Evolutionary conservation across 1,139 yeast genomes (phyloP).

Genomic region (Saccharomycopsis hybrid): DNA sequence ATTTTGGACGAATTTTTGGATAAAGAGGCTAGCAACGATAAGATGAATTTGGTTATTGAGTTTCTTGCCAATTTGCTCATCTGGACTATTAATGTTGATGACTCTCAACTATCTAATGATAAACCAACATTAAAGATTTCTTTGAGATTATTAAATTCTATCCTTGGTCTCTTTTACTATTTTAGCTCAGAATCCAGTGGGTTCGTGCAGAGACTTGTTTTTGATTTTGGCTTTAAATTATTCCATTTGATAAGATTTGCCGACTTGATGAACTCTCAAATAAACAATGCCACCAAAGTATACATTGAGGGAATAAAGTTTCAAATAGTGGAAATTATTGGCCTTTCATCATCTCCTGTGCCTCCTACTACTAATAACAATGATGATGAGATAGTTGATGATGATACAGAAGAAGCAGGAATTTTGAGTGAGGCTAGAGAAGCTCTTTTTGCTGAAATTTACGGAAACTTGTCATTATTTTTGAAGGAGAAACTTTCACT

Average conservation of each 20-base stretch:
- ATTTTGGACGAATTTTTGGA: conserved; percentile 47
- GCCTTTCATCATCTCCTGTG: conserved; percentile 2
- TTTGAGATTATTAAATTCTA: conserved; percentile 41
- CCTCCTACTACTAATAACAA: background rate
- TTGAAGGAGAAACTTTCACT: conserved; percentile 13
- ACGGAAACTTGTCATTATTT: conserved; percentile 23
- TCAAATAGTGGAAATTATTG: conserved; percentile 46
- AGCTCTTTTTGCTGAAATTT: conserved; percentile 26
- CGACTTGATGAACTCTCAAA: conserved; percentile 23
- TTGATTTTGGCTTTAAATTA: conserved; percentile 27
- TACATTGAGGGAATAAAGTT: conserved; percentile 56
- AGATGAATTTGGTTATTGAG: conserved; percentile 32
- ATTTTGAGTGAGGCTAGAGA: conserved; percentile 23
- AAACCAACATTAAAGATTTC: conserved; percentile 32
- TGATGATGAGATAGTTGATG: conserved; percentile 1
- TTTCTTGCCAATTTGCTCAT: conserved; percentile 40
- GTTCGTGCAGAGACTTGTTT: conserved; percentile 39
- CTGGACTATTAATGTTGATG: conserved; percentile 27
- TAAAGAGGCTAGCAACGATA: conserved; percentile 26
- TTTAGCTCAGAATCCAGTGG: conserved; percentile 58
- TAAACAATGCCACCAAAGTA: conserved; percentile 40
- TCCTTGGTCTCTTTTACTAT: conserved; percentile 59
- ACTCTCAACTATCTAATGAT: conserved; percentile 23
- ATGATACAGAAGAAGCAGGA: conserved; percentile 1
- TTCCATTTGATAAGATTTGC: conserved; percentile 25